Conservation (phyloP, 2,329 filamentous ascomycete genomes). For the Claviceps maximensis region DNA sequence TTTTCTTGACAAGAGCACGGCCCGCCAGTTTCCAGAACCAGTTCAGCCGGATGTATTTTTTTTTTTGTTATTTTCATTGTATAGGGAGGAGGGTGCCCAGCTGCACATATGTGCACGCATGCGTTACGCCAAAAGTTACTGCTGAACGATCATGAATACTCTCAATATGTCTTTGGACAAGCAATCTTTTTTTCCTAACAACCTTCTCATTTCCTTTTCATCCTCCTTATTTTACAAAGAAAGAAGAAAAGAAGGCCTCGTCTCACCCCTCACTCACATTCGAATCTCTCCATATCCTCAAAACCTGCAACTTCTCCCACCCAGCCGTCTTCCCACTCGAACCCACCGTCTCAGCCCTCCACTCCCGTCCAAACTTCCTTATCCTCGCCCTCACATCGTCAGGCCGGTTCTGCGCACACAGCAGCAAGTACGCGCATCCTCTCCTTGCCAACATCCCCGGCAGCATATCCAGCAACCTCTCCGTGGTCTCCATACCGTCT, state of each 20-base stretch:
- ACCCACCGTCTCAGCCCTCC: slow-evolving; percentile 67
- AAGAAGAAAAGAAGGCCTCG: no score
- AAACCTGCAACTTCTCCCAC: slow-evolving; percentile 86
- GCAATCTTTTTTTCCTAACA: not conserved
- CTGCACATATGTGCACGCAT: no score
- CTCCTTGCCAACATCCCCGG: slow-evolving; percentile 47
- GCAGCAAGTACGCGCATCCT: slow-evolving; percentile 77
- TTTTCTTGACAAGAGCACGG: not conserved
- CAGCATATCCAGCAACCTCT: slow-evolving; percentile 59
- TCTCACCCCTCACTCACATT: not conserved
- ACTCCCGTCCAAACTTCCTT: slow-evolving; percentile 35
- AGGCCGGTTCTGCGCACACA: slow-evolving; percentile 85
- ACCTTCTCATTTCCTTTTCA: not conserved
- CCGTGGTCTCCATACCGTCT: slow-evolving; percentile 90
- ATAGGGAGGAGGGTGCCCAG: not conserved
- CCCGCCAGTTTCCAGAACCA: not conserved
- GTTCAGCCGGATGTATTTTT: not conserved
- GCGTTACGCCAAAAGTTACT: not conserved
- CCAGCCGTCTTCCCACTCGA: slow-evolving; percentile 77
- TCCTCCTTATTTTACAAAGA: not conserved
- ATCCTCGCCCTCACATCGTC: slow-evolving; percentile 56
- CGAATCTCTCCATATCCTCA: slow-evolving; percentile 63
- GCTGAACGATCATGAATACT: not conserved
- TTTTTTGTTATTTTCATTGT: no score
- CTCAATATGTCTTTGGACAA: not conserved